These are phyloP conservation scores for Hypoxylon sp. DNA, from an alignment of 2,329 filamentous ascomycete species.

Conservation along the genomic window DNA sequence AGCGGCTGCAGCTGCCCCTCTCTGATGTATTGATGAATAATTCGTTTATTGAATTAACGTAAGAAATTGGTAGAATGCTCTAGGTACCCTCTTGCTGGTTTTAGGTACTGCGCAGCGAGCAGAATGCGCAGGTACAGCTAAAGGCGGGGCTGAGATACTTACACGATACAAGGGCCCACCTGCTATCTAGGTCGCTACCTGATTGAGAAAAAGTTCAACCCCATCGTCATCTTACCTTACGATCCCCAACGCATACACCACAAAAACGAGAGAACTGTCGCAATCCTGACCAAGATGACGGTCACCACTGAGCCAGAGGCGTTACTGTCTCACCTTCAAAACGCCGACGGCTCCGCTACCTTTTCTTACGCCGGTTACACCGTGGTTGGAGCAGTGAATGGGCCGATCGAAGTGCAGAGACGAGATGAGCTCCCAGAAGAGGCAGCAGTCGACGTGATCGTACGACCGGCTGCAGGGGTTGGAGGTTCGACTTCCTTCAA, in stretches of 20 bases:
- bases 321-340: constrained; percentile 72
- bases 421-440: constrained; percentile 94
- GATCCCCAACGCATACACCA: constrained; percentile 17
- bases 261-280: constrained; percentile 5
- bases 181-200: constrained; percentile 16
- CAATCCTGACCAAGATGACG: constrained; percentile 58
- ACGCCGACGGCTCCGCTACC: constrained; percentile 84
- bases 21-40: constrained; percentile 32
- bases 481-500: constrained; percentile 71
- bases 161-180: constrained; percentile 1
- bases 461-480: constrained; percentile 87
- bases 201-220: constrained; percentile 42
- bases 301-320: constrained; percentile 65
- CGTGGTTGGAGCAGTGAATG: constrained; percentile 89
- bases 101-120: background rate
- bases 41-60: constrained; percentile 23
- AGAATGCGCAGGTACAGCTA: constrained; percentile 4
- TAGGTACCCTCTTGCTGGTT: background rate
- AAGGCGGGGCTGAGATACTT: constrained; percentile 30
- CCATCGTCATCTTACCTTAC: constrained; percentile 37
- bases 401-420: constrained; percentile 89
- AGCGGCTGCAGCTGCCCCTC: constrained; percentile 16
- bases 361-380: constrained; percentile 84
- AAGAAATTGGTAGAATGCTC: background rate
- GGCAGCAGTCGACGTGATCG: constrained; percentile 88